Evolutionary conservation across 306 rosid species (phyloP), one percentile per base, ranked within the genome.

Genomic region (Alnus glutinosa): DNA sequence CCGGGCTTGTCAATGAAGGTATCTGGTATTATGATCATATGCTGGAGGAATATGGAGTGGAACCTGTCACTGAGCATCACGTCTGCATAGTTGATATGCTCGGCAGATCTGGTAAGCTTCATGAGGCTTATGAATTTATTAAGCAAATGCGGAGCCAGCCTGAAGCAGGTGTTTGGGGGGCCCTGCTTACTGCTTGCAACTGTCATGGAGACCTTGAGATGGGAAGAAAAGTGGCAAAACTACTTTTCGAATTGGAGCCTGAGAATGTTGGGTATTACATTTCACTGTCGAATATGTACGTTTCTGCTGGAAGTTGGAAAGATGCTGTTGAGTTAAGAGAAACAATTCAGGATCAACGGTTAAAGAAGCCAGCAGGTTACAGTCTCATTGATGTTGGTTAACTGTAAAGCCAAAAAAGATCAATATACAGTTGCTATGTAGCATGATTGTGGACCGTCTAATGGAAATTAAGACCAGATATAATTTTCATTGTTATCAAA

Each of bases 251-350:
- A 77, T 1, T 83, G 51, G 90, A 87, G 42, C 92, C 92, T 74
- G 81, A 76, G 62, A 89, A 89, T 85, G 89, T 74, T 80, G 92
- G 89, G 71, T 87, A 89, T 81, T 87, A 87, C 78, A 87, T 89
- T 85, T 83, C 86, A 34, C 74, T 89, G 75, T 81, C 90, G 23
- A 89, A 89, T 71, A 89, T 89, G 92, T 89, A 87, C 57, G 90
- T 85, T 83, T 90, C 89, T 51, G 82, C 78, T 46, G 92, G 92
- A 85, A 85, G 89, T 73, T 89, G 92, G 92, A 89, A 85, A 79
- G 90, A 89, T 76, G 92, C 92, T 32, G 80, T 74, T 28, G 86
- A 89, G 3, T 73, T 87, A 39, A 85, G 90, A 78, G 54, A 77
- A 64, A 73, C 44, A 37, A 77, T 85, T 13, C 50, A 74, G 75